Evolutionary conservation across 176 grass and related monocot genomes (phyloP), one percentile per base, ranked within the genome.

Genomic region (Olyra latifolia): DNA sequence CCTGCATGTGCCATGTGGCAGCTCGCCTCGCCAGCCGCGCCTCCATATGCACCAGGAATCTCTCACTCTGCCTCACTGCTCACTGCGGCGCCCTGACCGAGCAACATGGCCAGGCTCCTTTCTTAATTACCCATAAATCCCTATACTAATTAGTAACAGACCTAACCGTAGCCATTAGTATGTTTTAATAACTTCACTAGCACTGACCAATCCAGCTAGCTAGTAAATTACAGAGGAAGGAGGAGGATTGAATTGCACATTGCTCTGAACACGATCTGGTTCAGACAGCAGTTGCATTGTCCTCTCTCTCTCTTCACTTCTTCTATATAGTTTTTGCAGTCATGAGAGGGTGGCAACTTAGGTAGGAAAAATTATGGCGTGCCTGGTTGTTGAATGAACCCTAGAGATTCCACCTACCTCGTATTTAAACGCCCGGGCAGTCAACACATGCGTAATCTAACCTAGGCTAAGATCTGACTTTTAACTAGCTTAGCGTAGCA

Each of bases 341-440:
- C 69, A 79, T 56, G 55, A 10, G 55, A 39, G 25, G 24, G 2
- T 25, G 69, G 28, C n/a, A 16, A 35, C 43, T 49, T 74, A 22
- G 62, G 62, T 66, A 59, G 15, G 63, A 4, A 75, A 79, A 4
- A 39, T 60, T 66, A 54, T 72, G 67, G 60, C n/a, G 55, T 49
- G 27, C 64, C 39, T 24, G 82, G 74, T 16, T 41, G 49, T 47
- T 72, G 48, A 75, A 38, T 54, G 78, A 60, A n/a, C 53, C 16
- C 68, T 84, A 60, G 13, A 78, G 74, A 83, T 83, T 42, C 61
- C 80, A 80, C 68, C 66, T 22, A 78, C 28, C 75, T 49, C 2
- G 9, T 8, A 49, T 38, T 64, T 46, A 50, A 81, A 23, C 70
- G 66, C 32, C 32, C 32, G 32, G 56, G 10, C 66, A 16, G 38